A percentile compares a stretch with the other conserved stretches of the same genome.
Evolutionary conservation across 768 basidiomycete genomes (phyloP).

Genomic region (Suillus tomentosus): DNA sequence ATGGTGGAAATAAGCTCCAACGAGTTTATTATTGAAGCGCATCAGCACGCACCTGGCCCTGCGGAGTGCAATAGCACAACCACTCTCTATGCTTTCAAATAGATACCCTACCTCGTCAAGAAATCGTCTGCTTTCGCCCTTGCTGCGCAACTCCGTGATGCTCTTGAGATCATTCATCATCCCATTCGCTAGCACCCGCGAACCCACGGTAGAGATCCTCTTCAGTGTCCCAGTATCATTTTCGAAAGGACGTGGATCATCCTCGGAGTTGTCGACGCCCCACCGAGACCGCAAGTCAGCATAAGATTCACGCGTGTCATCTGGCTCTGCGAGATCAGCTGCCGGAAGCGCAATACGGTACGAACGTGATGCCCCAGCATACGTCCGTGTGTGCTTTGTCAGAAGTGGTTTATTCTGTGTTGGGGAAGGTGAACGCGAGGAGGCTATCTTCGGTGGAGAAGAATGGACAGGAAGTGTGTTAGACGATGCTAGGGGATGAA

Average conservation of each 20-base stretch:
- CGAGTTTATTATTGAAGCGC: not conserved
- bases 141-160: slow-evolving; percentile 77
- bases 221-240: slow-evolving; percentile 15
- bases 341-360: slow-evolving; percentile 69
- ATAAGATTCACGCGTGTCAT: slow-evolving; percentile 66
- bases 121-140: slow-evolving; percentile 79
- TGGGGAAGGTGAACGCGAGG: slow-evolving; percentile 27
- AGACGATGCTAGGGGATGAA: slow-evolving; percentile 22
- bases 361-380: slow-evolving; percentile 78
- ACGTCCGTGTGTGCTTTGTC: slow-evolving; percentile 57
- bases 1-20: not conserved
- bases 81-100: slow-evolving; percentile 72
- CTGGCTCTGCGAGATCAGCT: slow-evolving; percentile 47
- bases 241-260: slow-evolving; percentile 52
- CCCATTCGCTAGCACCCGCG: slow-evolving; percentile 47
- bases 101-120: slow-evolving; percentile 85
- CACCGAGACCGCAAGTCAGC: slow-evolving; percentile 71
- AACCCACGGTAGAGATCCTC: slow-evolving; percentile 31
- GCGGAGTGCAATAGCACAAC: slow-evolving; percentile 54
- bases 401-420: slow-evolving; percentile 29
- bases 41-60: slow-evolving; percentile 59
- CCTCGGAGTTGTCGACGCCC: slow-evolving; percentile 81
- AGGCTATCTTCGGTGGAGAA: slow-evolving; percentile 27
- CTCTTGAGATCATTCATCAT: slow-evolving; percentile 79
- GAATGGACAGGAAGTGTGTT: slow-evolving; percentile 27